Percentiles rank a stretch among this genome's conserved stretches.
These are phyloP conservation scores for Flueggea neowawraea DNA, from an alignment of 441 rosid genomes.

Conservation along the genomic window DNA sequence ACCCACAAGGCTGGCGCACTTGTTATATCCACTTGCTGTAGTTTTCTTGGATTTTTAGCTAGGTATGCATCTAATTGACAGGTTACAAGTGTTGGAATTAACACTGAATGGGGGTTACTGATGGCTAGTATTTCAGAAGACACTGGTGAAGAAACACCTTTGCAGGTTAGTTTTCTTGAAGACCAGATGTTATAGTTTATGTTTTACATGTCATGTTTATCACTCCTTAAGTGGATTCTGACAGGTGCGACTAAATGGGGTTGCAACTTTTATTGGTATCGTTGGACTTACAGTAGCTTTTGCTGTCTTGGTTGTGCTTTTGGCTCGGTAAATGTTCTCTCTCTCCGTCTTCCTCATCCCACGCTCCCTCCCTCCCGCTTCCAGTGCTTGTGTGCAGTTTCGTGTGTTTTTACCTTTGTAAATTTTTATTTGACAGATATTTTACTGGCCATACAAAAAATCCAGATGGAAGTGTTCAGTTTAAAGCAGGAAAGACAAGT, in stretches of 20 bases:
- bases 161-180: slow-evolving; percentile 58
- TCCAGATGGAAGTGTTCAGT: slow-evolving; percentile 39
- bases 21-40: too few species aligned
- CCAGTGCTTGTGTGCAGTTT: not conserved
- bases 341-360: slow-evolving; percentile 2
- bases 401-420: not conserved
- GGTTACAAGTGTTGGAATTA: slow-evolving; percentile 93
- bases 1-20: too few species aligned
- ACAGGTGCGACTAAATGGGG: slow-evolving; percentile 96
- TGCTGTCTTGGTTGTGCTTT: slow-evolving; percentile 70
- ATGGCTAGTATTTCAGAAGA: slow-evolving; percentile 98
- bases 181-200: not conserved
- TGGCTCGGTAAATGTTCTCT: slow-evolving; percentile 49
- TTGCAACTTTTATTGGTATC: slow-evolving; percentile 90
- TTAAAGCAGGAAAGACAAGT: slow-evolving; percentile 59
- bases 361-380: not conserved
- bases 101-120: slow-evolving; percentile 96
- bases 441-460: slow-evolving; percentile 75
- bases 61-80: slow-evolving; percentile 16
- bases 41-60: not conserved
- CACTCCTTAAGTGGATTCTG: slow-evolving; percentile 8
- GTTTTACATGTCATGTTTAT: slow-evolving; percentile 11
- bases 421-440: slow-evolving; percentile 40
- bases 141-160: slow-evolving; percentile 97
- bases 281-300: slow-evolving; percentile 92